Evolutionary conservation across 73 alveolate species (phyloP), one percentile per base, ranked within the genome.

Genomic region (Vitrella brassicaformis): DNA sequence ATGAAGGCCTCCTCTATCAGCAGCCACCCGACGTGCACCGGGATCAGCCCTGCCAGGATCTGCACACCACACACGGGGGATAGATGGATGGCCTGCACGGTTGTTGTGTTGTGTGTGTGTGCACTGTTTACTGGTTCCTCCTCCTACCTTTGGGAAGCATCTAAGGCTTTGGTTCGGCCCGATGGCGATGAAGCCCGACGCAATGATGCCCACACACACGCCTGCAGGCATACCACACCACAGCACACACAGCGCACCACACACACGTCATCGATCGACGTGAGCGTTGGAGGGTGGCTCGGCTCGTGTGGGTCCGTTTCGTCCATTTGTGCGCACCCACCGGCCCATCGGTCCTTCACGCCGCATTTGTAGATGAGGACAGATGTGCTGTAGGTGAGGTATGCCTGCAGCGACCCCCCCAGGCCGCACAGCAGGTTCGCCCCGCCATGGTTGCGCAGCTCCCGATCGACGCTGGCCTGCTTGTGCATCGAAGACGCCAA

Each of bases 291-390:
- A n/a, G n/a, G n/a, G n/a, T n/a, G n/a, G n/a, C n/a, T n/a, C n/a
- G n/a, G n/a, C n/a, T n/a, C n/a, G n/a, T n/a, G n/a, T n/a, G n/a
- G n/a, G n/a, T n/a, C n/a, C n/a, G n/a, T n/a, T n/a, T n/a, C 73
- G 32, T 27, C 68, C 31, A 65, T 0, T 0, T 67, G 68, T 27
- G 66, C 74, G 27, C 47, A 14, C 27, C 65, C 26, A 19, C 81
- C 81, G 0, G 81, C 66, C 9, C 31, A n/a, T 47, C 81, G 73
- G 30, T 73, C 27, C 9, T 73, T 73, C 0, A 73, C 81, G 19
- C 81, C 81, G 25, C 81, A 74, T 31, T 66, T 74, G 73, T 31
- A 70, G 47, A 66, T 66, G 56, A 74, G 31, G 22, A 74, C 69
- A 27, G 69, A 31, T 10, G 81, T 66, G 14, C 74, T 66, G 47